These are phyloP conservation scores for Euphorbia tirucalli DNA, from an alignment of 345 rosid genomes.

Conservation along the genomic window DNA sequence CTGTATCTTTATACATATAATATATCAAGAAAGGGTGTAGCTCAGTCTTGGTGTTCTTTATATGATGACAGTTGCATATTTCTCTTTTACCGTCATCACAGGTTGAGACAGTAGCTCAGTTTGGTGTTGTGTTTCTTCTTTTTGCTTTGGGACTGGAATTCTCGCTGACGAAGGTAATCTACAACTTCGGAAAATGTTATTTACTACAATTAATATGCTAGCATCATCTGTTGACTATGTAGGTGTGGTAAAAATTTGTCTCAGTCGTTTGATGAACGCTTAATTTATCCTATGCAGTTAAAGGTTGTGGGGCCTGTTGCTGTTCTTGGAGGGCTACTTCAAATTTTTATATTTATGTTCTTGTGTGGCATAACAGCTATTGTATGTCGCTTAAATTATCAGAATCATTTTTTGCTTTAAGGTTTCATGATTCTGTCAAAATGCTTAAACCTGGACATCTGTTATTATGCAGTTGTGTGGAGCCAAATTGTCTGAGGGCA, in stretches of 20 bases:
- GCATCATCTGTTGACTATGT: constrained; percentile 4
- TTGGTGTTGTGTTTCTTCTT: constrained; percentile 98
- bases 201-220: not conserved
- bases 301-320: constrained; percentile 98
- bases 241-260: not conserved
- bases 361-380: constrained; percentile 69
- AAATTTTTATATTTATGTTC: constrained; percentile 72
- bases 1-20: too few species aligned
- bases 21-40: too few species aligned
- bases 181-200: not conserved
- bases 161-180: constrained; percentile 85
- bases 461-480: constrained; percentile 72
- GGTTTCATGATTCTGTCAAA: constrained; percentile 12
- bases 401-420: constrained; percentile 15
- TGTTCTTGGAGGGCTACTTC: constrained; percentile 90
- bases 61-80: constrained; percentile 15
- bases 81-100: constrained; percentile 25
- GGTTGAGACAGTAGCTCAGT: constrained; percentile 98
- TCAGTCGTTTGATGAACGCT: constrained; percentile 14
- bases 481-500: constrained; percentile 92
- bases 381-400: constrained; percentile 40
- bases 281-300: constrained; percentile 53
- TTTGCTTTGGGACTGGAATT: constrained; percentile 98
- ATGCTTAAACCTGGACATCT: constrained; percentile 20
- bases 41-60: not conserved